Conservation (phyloP, 768 basidiomycete genomes). For the Rhizopogon vesiculosus region DNA sequence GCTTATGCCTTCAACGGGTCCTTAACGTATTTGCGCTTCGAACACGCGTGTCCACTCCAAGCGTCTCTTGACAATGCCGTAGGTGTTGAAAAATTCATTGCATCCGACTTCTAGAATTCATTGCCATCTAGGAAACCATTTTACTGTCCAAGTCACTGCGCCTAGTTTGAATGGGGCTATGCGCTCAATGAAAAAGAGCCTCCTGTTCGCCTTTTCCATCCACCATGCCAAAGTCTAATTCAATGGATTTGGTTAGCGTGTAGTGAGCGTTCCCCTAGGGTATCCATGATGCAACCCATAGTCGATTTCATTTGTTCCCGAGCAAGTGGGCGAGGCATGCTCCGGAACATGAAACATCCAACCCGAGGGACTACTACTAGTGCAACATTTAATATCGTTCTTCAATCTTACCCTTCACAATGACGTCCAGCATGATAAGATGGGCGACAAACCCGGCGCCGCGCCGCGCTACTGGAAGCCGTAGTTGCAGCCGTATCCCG, state of each 20-base stretch:
- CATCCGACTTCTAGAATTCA: neutral
- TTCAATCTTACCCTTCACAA: no score
- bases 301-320: neutral
- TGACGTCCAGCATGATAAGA: no score
- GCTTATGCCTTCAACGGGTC: neutral
- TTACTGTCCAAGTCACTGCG: neutral
- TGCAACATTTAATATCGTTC: no score
- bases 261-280: constrained; percentile 4
- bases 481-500: no score
- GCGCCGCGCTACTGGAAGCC: no score
- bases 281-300: neutral
- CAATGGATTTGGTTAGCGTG: neutral
- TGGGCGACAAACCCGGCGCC: no score
- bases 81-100: neutral
- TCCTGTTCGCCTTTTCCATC: neutral
- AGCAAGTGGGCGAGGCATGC: neutral
- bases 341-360: neutral
- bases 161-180: constrained; percentile 5
- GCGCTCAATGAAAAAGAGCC: neutral
- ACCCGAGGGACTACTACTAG: no score
- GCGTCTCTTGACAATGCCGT: constrained; percentile 1
- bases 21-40: neutral
- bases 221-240: neutral
- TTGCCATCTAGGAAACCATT: neutral
- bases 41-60: neutral